Percentiles rank a stretch among this genome's conserved stretches.
phyloP scores from a whole-genome alignment of 257 asterid species.

The Solanum habrochaites region DNA sequence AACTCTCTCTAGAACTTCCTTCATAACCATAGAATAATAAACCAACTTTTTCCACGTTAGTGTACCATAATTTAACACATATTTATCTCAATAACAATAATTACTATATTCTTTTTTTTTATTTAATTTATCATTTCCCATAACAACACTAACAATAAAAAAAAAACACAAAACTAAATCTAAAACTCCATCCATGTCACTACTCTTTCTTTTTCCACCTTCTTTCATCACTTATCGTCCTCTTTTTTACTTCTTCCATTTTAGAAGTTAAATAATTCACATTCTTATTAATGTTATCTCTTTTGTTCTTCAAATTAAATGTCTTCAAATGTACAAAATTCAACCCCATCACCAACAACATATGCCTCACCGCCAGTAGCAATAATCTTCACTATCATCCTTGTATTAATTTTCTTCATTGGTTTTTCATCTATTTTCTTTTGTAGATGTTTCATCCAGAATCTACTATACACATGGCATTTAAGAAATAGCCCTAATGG shows the following conservation, averaged over 20 bases:
- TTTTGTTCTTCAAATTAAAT: constrained; percentile 15
- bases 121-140: background rate
- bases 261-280: background rate
- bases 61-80: constrained; percentile 1
- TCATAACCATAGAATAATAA: constrained; percentile 3
- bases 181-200: constrained; percentile 1
- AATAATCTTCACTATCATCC: constrained; percentile 42
- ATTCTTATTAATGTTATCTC: background rate
- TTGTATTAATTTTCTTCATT: constrained; percentile 51
- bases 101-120: background rate
- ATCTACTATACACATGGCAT: constrained; percentile 47
- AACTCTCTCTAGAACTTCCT: constrained; percentile 3
- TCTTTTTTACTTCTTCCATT: background rate
- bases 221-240: constrained; percentile 7
- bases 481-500: constrained; percentile 19
- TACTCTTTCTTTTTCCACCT: background rate
- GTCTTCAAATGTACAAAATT: constrained; percentile 28
- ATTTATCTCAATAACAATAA: background rate
- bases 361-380: constrained; percentile 52
- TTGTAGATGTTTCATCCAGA: constrained; percentile 61
- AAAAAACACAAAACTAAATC: background rate
- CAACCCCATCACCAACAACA: constrained; percentile 1
- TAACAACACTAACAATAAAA: background rate
- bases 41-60: background rate
- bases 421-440: constrained; percentile 65